Evolutionary conservation across 2,329 filamentous ascomycete species (phyloP).

Genomic region (Cladosporium sp.): DNA sequence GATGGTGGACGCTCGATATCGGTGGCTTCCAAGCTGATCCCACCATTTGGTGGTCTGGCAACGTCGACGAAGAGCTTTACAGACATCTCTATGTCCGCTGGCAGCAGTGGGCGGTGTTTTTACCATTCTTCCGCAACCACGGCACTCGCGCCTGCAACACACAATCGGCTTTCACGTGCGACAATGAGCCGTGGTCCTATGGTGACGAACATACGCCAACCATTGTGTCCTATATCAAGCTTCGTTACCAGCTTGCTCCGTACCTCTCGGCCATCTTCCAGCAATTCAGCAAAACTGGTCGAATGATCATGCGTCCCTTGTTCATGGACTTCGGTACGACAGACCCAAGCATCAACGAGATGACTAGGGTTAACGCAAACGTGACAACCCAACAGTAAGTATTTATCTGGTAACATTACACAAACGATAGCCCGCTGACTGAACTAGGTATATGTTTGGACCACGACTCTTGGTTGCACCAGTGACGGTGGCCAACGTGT

Average conservation of each 20-base stretch:
- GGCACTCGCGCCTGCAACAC: constrained; percentile 26
- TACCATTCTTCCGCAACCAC: constrained; percentile 30
- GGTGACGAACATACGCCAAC: constrained; percentile 27
- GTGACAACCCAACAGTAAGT: constrained; percentile 29
- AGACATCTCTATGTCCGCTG: constrained; percentile 30
- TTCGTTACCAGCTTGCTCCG: constrained; percentile 24
- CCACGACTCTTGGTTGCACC: constrained; percentile 32
- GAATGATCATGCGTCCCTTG: constrained; percentile 36
- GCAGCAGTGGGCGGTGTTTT: constrained; percentile 31
- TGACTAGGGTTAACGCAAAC: constrained; percentile 30
- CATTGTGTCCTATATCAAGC: constrained; percentile 28
- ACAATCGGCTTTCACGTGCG: constrained; percentile 34
- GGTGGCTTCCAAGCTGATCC: constrained; percentile 32
- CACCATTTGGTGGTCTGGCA: constrained; percentile 32
- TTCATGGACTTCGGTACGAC: constrained; percentile 36
- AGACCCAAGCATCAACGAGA: constrained; percentile 23
- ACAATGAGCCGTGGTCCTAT: constrained; percentile 33
- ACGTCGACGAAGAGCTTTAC: constrained; percentile 28
- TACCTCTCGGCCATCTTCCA: constrained; percentile 24
- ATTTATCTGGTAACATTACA: background rate
- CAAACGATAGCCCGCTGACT: background rate
- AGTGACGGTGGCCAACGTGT: constrained; percentile 33
- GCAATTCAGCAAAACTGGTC: constrained; percentile 20
- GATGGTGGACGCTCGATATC: constrained; percentile 30
- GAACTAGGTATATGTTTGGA: background rate